Base-by-base conservation (phyloP, 179 eudicot species). In the Spinacia oleracea region DNA sequence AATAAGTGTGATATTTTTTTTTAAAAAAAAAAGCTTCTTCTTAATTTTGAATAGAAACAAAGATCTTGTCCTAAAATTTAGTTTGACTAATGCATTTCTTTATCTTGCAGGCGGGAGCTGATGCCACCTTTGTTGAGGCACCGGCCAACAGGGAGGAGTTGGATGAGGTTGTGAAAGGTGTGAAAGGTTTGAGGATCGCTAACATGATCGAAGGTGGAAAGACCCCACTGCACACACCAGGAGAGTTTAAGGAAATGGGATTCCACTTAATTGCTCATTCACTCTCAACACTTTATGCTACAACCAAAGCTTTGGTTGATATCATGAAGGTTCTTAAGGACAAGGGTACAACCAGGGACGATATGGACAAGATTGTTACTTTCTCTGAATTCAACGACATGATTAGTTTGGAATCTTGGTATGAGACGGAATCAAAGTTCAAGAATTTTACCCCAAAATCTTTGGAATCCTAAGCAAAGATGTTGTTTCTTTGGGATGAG, bases 121-220 rank as follows among this genome's bases (percentile, higher is more conserved):
- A 86, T 63, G 88, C 82, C 20, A 58, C 79, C 20, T 81, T 86
- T 62, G 88, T 86, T n/a, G 88, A 83, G 70, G 88, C 85, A 75
- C 84, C 86, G 0, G 73, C 81, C 11, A 59, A 80, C 20, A 82
- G 67, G 8, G 81, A 81, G 6, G 88, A 86, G 78, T 78, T 83
- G 2, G 42, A 67, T 29, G 81, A 78, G 58, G 84, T 86, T 1
- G 85, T 84, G 10, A 53, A 72, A 0, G 53, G 70, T 70, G 80
- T 76, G n/a, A 81, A 83, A 16, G 88, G 88, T 35, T 81, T 81
- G 62, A 81, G 81, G 50, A 80, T 81, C 2, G 85, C 86, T 4
- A 85, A 83, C 83, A 85, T 85, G 88, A 65, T 85, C 40, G 88
- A 86, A 76, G 88, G 88, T 14, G 88, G 88, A 15, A 82, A 81